A percentile compares a stretch with the other conserved stretches of the same genome.
phyloP scores from a whole-genome alignment of 768 basidiomycete species.

The Sporobolomyces roseus region DNA sequence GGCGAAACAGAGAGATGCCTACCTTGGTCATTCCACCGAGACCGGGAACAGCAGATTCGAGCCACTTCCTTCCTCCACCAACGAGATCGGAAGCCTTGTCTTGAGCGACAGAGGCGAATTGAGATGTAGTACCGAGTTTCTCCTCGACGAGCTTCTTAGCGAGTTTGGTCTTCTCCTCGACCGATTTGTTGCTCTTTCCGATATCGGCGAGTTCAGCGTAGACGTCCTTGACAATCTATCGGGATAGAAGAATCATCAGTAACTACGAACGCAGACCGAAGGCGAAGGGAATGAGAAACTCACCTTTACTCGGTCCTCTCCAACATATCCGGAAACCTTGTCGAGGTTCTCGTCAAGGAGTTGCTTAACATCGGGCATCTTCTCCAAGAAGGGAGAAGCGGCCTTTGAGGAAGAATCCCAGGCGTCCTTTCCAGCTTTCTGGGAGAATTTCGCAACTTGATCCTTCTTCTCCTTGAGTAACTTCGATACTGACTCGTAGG shows the following conservation, averaged over 20 bases:
- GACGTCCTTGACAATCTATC: conserved; percentile 41
- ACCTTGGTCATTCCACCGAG: conserved; percentile 39
- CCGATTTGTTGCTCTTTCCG: conserved; percentile 37
- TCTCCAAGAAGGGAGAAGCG: conserved; percentile 41
- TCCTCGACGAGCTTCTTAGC: conserved; percentile 41
- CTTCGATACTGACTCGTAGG: conserved; percentile 33
- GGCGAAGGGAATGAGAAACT: background rate
- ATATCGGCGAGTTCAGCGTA: conserved; percentile 43
- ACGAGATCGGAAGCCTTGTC: conserved; percentile 13
- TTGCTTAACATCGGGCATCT: conserved; percentile 45
- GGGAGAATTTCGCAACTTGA: conserved; percentile 37
- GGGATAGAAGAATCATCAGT: too few species aligned
- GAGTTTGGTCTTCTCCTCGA: conserved; percentile 37
- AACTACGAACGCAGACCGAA: background rate
- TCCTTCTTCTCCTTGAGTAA: conserved; percentile 40
- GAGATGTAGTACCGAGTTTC: conserved; percentile 36
- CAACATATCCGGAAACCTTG: conserved; percentile 40
- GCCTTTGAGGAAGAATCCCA: conserved; percentile 37
- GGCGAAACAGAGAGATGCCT: background rate
- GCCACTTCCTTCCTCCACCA: conserved; percentile 11
- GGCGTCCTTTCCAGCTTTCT: conserved; percentile 40
- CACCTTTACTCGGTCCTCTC: conserved; percentile 44
- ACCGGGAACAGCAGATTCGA: conserved; percentile 15
- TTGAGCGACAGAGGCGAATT: conserved; percentile 7
- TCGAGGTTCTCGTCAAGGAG: conserved; percentile 39